Percentiles rank a stretch among this genome's conserved stretches.
phyloP scores from a whole-genome alignment of 2,329 filamentous ascomycete species.

The Trichophyton rubrum region DNA sequence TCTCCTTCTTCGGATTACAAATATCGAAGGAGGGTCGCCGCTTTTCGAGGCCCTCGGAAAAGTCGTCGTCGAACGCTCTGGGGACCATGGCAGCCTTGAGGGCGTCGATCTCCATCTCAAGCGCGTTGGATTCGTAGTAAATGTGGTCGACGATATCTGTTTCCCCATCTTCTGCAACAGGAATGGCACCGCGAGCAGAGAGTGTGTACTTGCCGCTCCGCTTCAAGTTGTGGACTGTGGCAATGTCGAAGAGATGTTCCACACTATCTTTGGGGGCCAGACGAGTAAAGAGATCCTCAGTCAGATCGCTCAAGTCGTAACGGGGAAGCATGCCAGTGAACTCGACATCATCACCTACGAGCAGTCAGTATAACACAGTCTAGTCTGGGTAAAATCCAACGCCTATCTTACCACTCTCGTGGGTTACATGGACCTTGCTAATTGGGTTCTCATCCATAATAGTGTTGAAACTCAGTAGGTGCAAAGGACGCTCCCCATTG shows the following conservation, averaged over 20 bases:
- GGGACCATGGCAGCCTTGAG: constrained; percentile 40
- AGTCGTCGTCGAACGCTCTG: constrained; percentile 29
- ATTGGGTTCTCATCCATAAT: constrained; percentile 25
- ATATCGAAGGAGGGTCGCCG: constrained; percentile 30
- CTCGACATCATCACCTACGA: constrained; percentile 12
- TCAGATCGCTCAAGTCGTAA: constrained; percentile 20
- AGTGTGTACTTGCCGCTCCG: constrained; percentile 45
- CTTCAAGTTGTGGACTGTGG: constrained; percentile 30
- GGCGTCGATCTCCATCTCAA: constrained; percentile 47
- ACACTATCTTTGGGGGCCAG: constrained; percentile 20
- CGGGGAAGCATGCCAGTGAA: constrained; percentile 24
- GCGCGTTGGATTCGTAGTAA: constrained; percentile 46
- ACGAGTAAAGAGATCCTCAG: constrained; percentile 20
- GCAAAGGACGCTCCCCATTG: constrained; percentile 22
- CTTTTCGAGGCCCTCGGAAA: neutral
- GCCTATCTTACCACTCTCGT: constrained; percentile 19
- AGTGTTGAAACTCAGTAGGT: constrained; percentile 27
- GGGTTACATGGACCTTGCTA: constrained; percentile 24
- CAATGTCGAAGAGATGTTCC: constrained; percentile 26
- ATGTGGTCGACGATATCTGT: constrained; percentile 45
- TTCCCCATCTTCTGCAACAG: constrained; percentile 41
- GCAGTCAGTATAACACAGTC: neutral
- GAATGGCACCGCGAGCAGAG: constrained; percentile 44
- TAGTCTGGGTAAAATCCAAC: neutral
- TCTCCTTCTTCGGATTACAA: constrained; percentile 40